These are phyloP conservation scores for Fusarium sambucinum DNA, from an alignment of 2,329 filamentous ascomycete genomes.

Conservation along the genomic window DNA sequence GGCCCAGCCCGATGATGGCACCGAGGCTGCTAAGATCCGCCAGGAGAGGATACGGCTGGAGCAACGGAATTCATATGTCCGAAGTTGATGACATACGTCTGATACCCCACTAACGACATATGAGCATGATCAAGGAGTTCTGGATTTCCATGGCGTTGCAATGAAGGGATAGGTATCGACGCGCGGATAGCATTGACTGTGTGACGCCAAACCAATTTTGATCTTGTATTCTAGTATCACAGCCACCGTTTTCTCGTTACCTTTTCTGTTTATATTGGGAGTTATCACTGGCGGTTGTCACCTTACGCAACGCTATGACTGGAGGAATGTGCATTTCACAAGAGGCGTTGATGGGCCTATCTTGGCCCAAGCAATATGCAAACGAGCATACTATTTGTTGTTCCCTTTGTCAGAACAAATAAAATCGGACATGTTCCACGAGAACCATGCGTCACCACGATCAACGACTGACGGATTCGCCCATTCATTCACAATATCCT, in stretches of 20 bases:
- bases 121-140: slow-evolving; percentile 52
- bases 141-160: slow-evolving; percentile 45
- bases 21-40: slow-evolving; percentile 74
- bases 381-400: slow-evolving; percentile 45
- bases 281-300: slow-evolving; percentile 42
- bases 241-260: slow-evolving; percentile 42
- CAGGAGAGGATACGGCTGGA: slow-evolving; percentile 63
- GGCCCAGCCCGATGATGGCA: slow-evolving; percentile 73
- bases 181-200: slow-evolving; percentile 32
- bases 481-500: slow-evolving; percentile 5
- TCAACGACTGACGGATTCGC: slow-evolving; percentile 26
- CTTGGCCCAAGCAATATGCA: slow-evolving; percentile 40
- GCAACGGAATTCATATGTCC: slow-evolving; percentile 50
- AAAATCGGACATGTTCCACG: slow-evolving; percentile 49
- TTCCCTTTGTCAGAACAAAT: slow-evolving; percentile 49
- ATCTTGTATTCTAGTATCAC: slow-evolving; percentile 51
- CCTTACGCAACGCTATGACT: slow-evolving; percentile 41
- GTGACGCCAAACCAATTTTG: slow-evolving; percentile 42
- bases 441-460: slow-evolving; percentile 35
- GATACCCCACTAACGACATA: slow-evolving; percentile 48
- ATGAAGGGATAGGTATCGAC: slow-evolving; percentile 40
- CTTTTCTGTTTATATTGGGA: slow-evolving; percentile 40
- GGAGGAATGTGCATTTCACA: slow-evolving; percentile 41
- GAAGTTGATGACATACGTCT: slow-evolving; percentile 39
- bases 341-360: slow-evolving; percentile 36